phyloP scores from a whole-genome alignment of 192 early-diverging fungal genomes.

The Chytriomyces sp. region DNA sequence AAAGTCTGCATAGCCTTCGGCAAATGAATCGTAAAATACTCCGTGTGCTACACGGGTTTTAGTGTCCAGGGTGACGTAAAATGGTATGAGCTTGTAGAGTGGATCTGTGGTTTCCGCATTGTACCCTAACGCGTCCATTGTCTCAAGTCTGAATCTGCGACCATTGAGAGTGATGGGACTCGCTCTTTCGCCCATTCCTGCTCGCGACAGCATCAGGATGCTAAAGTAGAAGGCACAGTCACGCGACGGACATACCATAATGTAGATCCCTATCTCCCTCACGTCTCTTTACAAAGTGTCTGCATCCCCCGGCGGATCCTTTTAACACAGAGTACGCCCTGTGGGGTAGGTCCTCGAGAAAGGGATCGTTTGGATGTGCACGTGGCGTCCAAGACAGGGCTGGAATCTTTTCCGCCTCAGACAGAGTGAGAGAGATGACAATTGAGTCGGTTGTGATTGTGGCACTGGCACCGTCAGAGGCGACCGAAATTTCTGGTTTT shows the following conservation, averaged over 20 bases:
- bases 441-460: constrained; percentile 10
- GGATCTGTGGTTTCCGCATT: constrained; percentile 57
- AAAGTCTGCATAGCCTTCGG: constrained; percentile 53
- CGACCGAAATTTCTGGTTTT: too few species aligned
- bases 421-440: background rate
- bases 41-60: constrained; percentile 45
- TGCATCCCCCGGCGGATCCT: constrained; percentile 25
- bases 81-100: constrained; percentile 63
- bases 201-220: background rate
- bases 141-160: constrained; percentile 51
- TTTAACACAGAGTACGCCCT: constrained; percentile 44
- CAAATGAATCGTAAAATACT: constrained; percentile 59
- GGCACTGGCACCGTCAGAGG: background rate
- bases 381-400: constrained; percentile 2
- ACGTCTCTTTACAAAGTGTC: constrained; percentile 45
- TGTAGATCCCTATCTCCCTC: constrained; percentile 32
- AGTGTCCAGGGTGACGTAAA: constrained; percentile 47
- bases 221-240: background rate
- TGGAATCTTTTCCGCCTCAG: background rate
- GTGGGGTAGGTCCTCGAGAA: constrained; percentile 54
- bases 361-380: constrained; percentile 12
- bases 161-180: constrained; percentile 47
- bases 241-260: constrained; percentile 27
- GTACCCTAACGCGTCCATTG: constrained; percentile 62
- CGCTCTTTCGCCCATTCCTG: constrained; percentile 55